Conservation (phyloP, 768 basidiomycete genomes). For the Neoboletus subvelutipes region DNA sequence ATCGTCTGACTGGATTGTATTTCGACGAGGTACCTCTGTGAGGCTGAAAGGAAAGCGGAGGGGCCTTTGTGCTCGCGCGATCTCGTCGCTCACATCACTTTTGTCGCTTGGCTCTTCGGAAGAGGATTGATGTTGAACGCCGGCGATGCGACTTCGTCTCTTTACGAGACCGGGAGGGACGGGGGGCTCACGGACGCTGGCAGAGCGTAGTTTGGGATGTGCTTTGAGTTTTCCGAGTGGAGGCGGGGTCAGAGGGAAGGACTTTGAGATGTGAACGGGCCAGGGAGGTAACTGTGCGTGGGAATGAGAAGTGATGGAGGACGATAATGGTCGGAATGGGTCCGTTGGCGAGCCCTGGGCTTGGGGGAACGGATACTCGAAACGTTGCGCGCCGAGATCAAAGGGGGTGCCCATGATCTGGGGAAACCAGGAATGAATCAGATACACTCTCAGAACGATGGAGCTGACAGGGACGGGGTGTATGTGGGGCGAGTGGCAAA, state of each 20-base stretch:
- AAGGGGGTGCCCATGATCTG: constrained; percentile 36
- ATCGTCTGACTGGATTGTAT: neutral
- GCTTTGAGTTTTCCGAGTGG: constrained; percentile 28
- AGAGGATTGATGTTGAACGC: constrained; percentile 25
- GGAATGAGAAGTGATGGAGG: constrained; percentile 21
- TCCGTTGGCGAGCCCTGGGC: constrained; percentile 32
- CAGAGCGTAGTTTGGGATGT: constrained; percentile 31
- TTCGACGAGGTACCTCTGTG: neutral
- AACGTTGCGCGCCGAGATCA: constrained; percentile 33
- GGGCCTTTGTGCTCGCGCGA: constrained; percentile 8
- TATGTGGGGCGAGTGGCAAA: neutral
- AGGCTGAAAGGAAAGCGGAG: constrained; percentile 6
- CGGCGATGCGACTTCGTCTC: constrained; percentile 23
- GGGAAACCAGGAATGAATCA: neutral
- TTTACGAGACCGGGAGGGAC: constrained; percentile 34
- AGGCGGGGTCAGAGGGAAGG: constrained; percentile 31
- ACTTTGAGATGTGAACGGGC: constrained; percentile 30
- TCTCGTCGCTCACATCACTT: constrained; percentile 25
- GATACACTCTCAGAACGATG: neutral
- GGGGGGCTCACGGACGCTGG: constrained; percentile 30
- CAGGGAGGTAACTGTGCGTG: constrained; percentile 27
- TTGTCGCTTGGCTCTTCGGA: constrained; percentile 31
- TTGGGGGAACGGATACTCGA: constrained; percentile 34
- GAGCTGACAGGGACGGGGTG: neutral
- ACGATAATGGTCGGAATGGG: constrained; percentile 24